Base-by-base conservation (phyloP, 2,329 filamentous ascomycete genomes). In the Claviceps sp. region DNA sequence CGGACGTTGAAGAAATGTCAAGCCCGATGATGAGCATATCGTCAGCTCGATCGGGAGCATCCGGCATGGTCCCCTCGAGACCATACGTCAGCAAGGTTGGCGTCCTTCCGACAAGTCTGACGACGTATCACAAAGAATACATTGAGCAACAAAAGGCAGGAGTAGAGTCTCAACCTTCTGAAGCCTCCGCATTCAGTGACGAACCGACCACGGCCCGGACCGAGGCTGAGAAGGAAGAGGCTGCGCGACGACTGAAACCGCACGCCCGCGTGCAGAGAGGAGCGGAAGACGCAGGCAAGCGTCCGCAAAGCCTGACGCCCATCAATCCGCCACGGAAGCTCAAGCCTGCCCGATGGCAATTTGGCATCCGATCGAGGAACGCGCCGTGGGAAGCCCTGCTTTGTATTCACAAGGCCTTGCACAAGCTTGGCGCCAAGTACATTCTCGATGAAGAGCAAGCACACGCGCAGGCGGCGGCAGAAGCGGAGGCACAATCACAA, bases 351-450 rank as follows among this genome's bases (percentile, higher is more conserved):
- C 88, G 91, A 58, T 98, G 93, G 93, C 93, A 98, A 65, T 98
- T 98, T 64, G 93, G 93, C 52, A 98, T 98, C 55, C 81, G 93
- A 39, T 95, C 88, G 45, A 82, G 93, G 47, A 98, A 97, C 62
- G 86, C 88, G 52, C 93, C 93, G 0, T 88, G 90, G 61, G 93
- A 98, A 66, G 93, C 93, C 0, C 85, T 98, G 67, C 73, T 95
- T 26, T 96, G 91, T 61, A 93, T 98, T 52, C 96, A 96, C 74
- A 89, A 91, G 65, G 90, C 93, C 0, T 73, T 98, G 44, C 76
- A 83, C 54, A 90, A 90, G 58, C 83, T 96, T 61, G 90, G 88
- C 36, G 93, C 90, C 13, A 83, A 89, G 48, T 97, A 94, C 85
- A 82, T 95, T 3, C 72, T 77, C 1, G 80, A 84, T 46, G 79